Percentiles rank a stretch among this genome's conserved stretches.
phyloP scores from a whole-genome alignment of 1,139 yeast genomes.

The Suhomyces bokatorum region DNA sequence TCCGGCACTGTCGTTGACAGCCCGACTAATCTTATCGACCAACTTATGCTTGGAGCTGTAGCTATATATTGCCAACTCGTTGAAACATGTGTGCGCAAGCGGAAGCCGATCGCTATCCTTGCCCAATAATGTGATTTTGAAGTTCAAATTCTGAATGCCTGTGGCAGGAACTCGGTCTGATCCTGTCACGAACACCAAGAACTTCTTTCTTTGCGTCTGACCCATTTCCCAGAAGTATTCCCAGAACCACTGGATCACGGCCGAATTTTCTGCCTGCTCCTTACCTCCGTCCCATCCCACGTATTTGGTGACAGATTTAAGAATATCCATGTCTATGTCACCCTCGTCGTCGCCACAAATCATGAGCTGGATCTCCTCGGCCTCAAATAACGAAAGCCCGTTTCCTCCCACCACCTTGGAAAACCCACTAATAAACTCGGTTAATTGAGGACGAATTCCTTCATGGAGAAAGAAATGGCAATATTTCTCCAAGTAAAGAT shows the following conservation, averaged over 20 bases:
- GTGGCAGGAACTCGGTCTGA: slow-evolving; percentile 92
- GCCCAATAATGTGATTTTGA: slow-evolving; percentile 59
- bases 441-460: slow-evolving; percentile 53
- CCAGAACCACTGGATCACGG: slow-evolving; percentile 81
- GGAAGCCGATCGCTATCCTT: slow-evolving; percentile 62
- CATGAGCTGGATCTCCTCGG: slow-evolving; percentile 77
- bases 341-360: slow-evolving; percentile 75
- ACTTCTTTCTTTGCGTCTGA: slow-evolving; percentile 53
- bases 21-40: slow-evolving; percentile 55
- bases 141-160: slow-evolving; percentile 72
- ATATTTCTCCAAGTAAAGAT: slow-evolving; percentile 62
- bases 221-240: slow-evolving; percentile 54
- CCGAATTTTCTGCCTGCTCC: slow-evolving; percentile 35
- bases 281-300: slow-evolving; percentile 51
- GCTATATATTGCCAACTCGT: slow-evolving; percentile 76
- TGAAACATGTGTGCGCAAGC: slow-evolving; percentile 90
- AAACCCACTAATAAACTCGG: slow-evolving; percentile 69
- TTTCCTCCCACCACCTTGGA: slow-evolving; percentile 76
- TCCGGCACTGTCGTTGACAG: slow-evolving; percentile 80
- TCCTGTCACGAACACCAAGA: slow-evolving; percentile 81
- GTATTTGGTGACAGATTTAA: slow-evolving; percentile 73
- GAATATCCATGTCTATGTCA: slow-evolving; percentile 62
- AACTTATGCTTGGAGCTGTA: slow-evolving; percentile 58
- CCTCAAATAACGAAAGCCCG: slow-evolving; percentile 72
- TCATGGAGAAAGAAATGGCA: slow-evolving; percentile 58